Evolutionary conservation across 208 protist genomes (phyloP).

Genomic region (Crithidia acanthocephali): DNA sequence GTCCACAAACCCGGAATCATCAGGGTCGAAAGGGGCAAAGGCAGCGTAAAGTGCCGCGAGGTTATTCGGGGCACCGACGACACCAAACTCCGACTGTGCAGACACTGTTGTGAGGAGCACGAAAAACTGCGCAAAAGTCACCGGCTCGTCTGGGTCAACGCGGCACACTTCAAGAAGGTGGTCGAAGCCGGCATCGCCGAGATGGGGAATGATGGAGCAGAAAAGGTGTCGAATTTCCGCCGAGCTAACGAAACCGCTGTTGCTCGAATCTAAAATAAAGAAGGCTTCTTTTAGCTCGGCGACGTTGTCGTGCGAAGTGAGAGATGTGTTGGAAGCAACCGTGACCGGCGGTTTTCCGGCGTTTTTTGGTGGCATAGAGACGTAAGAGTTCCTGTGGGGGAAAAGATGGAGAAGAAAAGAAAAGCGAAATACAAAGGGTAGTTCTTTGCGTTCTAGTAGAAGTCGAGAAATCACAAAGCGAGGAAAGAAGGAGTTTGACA

Average conservation of each 20-base stretch:
- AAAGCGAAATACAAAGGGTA: slow-evolving; percentile 14
- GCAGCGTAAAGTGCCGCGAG: slow-evolving; percentile 26
- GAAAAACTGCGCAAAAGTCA: slow-evolving; percentile 78
- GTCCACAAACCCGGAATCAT: slow-evolving; percentile 56
- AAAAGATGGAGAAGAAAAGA: neutral
- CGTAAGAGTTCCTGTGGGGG: neutral
- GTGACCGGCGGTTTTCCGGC: neutral
- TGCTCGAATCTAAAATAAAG: slow-evolving; percentile 46
- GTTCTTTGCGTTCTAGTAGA: too few species aligned
- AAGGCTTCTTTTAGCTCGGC: slow-evolving; percentile 74
- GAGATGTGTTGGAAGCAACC: slow-evolving; percentile 9
- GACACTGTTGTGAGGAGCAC: slow-evolving; percentile 35
- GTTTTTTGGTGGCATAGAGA: slow-evolving; percentile 23
- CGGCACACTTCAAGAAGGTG: slow-evolving; percentile 37
- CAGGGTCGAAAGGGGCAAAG: slow-evolving; percentile 53
- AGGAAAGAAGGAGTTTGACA: too few species aligned
- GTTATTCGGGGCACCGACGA: slow-evolving; percentile 3
- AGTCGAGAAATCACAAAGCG: too few species aligned
- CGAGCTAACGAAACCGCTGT: slow-evolving; percentile 45
- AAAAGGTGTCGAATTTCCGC: slow-evolving; percentile 42
- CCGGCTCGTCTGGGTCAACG: slow-evolving; percentile 34
- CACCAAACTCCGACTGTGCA: neutral
- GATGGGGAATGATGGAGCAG: slow-evolving; percentile 29
- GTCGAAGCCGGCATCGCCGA: slow-evolving; percentile 37
- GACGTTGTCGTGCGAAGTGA: slow-evolving; percentile 52